Evolutionary conservation across 768 basidiomycete species (phyloP).

Genomic region (Crassisporium funariophilum): DNA sequence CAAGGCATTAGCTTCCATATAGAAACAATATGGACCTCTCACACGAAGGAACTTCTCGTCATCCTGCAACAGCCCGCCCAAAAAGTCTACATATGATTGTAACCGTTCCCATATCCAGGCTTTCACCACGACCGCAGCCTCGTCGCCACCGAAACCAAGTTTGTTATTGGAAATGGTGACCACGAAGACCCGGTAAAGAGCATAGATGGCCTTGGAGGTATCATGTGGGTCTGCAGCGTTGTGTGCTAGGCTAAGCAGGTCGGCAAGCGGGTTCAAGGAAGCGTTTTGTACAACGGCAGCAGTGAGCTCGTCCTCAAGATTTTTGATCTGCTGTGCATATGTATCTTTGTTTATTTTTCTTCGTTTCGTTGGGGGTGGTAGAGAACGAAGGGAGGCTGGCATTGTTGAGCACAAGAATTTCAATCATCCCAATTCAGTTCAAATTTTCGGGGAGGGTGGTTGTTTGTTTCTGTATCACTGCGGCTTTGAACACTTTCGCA

Average conservation of each 20-base stretch:
- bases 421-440: too few species aligned
- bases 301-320: constrained; percentile 58
- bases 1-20: not conserved
- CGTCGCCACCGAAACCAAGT: constrained; percentile 50
- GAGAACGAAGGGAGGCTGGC: constrained; percentile 36
- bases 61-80: constrained; percentile 73
- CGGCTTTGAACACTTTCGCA: too few species aligned
- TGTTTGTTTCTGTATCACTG: too few species aligned
- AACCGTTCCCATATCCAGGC: constrained; percentile 82
- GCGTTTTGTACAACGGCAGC: constrained; percentile 51
- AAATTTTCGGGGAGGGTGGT: too few species aligned
- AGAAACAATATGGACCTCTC: constrained; percentile 22
- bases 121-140: constrained; percentile 65
- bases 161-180: constrained; percentile 60
- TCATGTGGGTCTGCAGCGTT: constrained; percentile 51
- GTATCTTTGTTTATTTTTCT: constrained; percentile 42
- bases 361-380: constrained; percentile 56
- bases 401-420: too few species aligned
- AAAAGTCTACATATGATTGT: constrained; percentile 66
- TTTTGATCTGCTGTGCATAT: constrained; percentile 34
- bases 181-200: constrained; percentile 79
- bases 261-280: constrained; percentile 78
- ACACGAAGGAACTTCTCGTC: constrained; percentile 78
- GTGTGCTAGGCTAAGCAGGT: constrained; percentile 65
- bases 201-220: constrained; percentile 77